Base-by-base conservation (phyloP, 306 rosid genomes). In the Ceratonia siliqua region DNA sequence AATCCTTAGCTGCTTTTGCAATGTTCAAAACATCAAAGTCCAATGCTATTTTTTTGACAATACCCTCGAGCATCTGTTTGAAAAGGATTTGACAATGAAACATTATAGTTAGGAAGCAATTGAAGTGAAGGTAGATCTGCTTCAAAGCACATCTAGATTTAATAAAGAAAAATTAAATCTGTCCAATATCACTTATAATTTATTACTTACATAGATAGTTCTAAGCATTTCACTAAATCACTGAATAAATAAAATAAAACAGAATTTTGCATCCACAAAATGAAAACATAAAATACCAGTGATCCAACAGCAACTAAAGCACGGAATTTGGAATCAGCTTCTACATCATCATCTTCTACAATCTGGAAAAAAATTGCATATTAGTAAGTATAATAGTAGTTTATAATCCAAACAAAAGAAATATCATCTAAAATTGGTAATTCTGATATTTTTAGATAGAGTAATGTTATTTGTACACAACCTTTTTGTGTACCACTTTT, bases 241-340 rank as follows among this genome's bases (percentile, higher is more conserved):
- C 36, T 56, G 8, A 62, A 43, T 49, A 49, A 57, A 30, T 17
- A 38, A 49, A 57, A 30, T 17, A 38, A n/a, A 56, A 57, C 25
- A 49, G 18, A 52, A 50, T 49, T 18, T 48, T 52, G 38, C 22
- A 58, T 49, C 41, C 42, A 65, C 18, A 38, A 57, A 78, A 65
- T 15, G 6, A 46, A 73, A 48, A 64, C 49, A 70, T 14, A 1
- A 49, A 46, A 39, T 84, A 94, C 98, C 98, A 94, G 78, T 39
- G 98, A 88, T 80, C 98, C 98, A 75, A 90, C 89, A 59, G 98
- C 98, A 79, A 94, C 97, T 76, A 94, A 84, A 73, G 90, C 92
- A 62, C 97, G 93, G 72, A 85, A 94, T 72, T 88, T 94, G 67
- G 98, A 83, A 88, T 91, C 98, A 39, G 12, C 84, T 15, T 86